Base-by-base conservation (phyloP, 1,139 yeast genomes). In the Tardiomyces blankii region DNA sequence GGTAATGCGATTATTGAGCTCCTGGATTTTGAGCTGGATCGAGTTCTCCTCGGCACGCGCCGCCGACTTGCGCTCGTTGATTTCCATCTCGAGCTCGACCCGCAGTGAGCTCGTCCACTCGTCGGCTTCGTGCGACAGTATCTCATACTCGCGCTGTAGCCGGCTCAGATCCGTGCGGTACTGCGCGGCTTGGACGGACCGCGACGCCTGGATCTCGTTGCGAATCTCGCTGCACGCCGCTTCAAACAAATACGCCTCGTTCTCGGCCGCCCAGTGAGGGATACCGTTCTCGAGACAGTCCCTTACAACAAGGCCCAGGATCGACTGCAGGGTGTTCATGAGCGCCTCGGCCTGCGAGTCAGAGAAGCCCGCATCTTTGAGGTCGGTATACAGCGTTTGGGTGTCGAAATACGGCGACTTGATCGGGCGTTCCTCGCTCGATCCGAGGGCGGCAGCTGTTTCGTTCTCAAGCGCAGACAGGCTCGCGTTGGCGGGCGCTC, bases 221-320 rank as follows among this genome's bases (percentile, higher is more conserved):
- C 84, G 65, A 40, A 91, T 67, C 61, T 91, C 97, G 48, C 91
- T 83, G 54, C 88, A 86, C 0, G 96, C 96, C 42, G 96, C 94
- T 60, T 88, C 93, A 63, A 88, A 89, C 27, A 91, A 67, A 61
- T 91, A 91, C 21, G 78, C 75, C 57, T 88, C 96, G 57, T 88
- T 89, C 51, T 87, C 95, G 16, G 87, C 69, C 53, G 86, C 95
- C 52, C 77, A 77, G 23, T 68, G 66, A 35, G 86, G 85, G 8
- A 87, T 72, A 57, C 77, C 78, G 50, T 74, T 75, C 2, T 74
- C 72, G 33, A 78, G 72, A 41, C 84, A 68, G 55, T 77, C 75
- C 6, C 74, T 67, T 46, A 88, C 69, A 47, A 82, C 59, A 18
- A 58, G 58, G 14, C 60, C 50, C 28, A 67, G 55, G 47, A 66